These are phyloP conservation scores for Pontederia paniculata DNA, from an alignment of 176 grass and related monocot genomes.

Conservation along the genomic window DNA sequence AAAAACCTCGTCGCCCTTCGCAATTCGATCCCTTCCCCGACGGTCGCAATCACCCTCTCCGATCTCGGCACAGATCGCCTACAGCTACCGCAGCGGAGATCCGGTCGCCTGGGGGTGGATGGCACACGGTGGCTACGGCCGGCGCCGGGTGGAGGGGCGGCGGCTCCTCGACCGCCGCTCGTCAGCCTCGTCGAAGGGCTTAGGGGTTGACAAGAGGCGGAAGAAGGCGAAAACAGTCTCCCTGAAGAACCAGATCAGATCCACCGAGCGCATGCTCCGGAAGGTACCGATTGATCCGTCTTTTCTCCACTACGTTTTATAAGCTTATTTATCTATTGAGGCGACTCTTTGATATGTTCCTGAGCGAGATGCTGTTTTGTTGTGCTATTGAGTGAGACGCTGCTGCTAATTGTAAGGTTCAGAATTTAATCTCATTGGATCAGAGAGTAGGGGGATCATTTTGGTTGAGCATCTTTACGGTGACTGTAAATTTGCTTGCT, in stretches of 20 bases:
- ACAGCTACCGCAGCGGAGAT: not conserved
- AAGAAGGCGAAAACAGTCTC: constrained; percentile 34
- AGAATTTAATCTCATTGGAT: too few species aligned
- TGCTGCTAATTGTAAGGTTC: too few species aligned
- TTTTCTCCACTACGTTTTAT: not conserved
- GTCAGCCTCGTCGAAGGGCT: constrained; percentile 26
- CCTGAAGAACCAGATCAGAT: constrained; percentile 93
- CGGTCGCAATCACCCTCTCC: too few species aligned
- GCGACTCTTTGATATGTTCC: not conserved
- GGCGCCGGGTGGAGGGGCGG: constrained; percentile 27
- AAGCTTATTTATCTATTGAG: not conserved
- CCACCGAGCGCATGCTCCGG: constrained; percentile 79
- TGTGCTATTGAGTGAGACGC: too few species aligned
- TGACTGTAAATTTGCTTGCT: too few species aligned
- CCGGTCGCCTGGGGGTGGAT: constrained; percentile 13
- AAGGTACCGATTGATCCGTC: constrained; percentile 41
- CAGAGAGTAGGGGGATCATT: too few species aligned
- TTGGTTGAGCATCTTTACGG: too few species aligned
- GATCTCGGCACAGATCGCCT: too few species aligned
- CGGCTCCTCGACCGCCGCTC: constrained; percentile 23
- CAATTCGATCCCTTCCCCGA: too few species aligned
- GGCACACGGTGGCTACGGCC: constrained; percentile 58
- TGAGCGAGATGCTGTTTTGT: too few species aligned
- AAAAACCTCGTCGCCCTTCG: too few species aligned
- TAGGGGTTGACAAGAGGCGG: constrained; percentile 33